Percentiles rank a stretch among this genome's conserved stretches.
Conservation (phyloP, 352 stramenopile species). For the Pythium coloratum region DNA sequence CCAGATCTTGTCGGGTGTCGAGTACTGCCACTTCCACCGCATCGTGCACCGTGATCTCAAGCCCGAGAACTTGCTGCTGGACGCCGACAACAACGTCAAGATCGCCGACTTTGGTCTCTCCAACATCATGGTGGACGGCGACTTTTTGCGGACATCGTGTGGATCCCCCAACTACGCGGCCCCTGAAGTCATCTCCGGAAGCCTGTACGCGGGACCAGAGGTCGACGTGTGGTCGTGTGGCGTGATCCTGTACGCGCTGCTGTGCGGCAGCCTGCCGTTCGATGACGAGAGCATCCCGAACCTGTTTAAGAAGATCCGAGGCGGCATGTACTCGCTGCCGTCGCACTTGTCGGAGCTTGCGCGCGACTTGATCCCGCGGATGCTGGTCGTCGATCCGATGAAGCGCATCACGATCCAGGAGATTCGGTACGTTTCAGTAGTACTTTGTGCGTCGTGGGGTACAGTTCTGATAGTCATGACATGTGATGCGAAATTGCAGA, state of each 20-base stretch:
- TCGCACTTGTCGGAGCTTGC: constrained; percentile 96
- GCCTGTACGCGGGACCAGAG: constrained; percentile 97
- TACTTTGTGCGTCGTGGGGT: neutral
- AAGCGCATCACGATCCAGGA: constrained; percentile 99
- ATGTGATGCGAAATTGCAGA: constrained; percentile 11
- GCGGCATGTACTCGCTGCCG: constrained; percentile 98
- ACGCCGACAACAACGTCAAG: constrained; percentile 99
- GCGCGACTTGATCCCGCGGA: constrained; percentile 97
- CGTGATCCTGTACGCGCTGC: constrained; percentile 98
- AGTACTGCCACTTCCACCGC: constrained; percentile 99
- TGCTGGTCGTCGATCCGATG: constrained; percentile 99
- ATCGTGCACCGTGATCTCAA: constrained; percentile 99
- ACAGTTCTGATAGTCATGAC: neutral
- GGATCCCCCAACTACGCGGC: constrained; percentile 99
- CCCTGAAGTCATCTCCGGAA: constrained; percentile 98
- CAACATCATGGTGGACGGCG: constrained; percentile 98
- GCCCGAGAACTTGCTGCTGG: constrained; percentile 97
- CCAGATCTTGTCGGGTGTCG: constrained; percentile 97
- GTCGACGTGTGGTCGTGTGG: constrained; percentile 99
- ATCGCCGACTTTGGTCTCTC: constrained; percentile 99
- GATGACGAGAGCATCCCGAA: constrained; percentile 99
- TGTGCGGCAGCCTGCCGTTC: constrained; percentile 99
- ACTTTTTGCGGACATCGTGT: constrained; percentile 98
- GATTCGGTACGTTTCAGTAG: constrained; percentile 69
- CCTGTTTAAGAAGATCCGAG: constrained; percentile 99